Evolutionary conservation across 2,329 filamentous ascomycete genomes (phyloP), one percentile per base, ranked within the genome.

Genomic region (Penicillium sp.): DNA sequence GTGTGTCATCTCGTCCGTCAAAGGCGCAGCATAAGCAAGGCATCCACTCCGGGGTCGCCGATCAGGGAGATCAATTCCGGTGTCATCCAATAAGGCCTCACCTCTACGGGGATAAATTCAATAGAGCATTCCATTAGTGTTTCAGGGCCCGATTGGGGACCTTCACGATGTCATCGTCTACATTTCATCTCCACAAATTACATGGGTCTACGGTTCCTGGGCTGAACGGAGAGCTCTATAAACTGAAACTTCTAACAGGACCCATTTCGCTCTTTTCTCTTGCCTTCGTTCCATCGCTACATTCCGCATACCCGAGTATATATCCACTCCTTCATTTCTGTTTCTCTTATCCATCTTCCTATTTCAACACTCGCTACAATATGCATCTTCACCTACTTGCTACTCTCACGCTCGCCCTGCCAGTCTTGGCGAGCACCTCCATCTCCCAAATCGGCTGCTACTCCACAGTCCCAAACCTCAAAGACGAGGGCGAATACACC

Each of bases 401-500:
- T 32, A 44, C 46, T 15, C 44, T 60, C 31, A 50, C 58, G 24
- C 44, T 59, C 28, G 40, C 44, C 15, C 24, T 51, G 40, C 49
- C 49, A 2, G 39, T 28, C 12, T n/a, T 51, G 32, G 44, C 24
- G 15, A 42, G 33, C 8, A 23, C 43, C 12, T 40, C 27, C 15
- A 5, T 20, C 13, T 25, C 35, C n/a, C 27, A 41, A 8, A 33
- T 59, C 24, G 59, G 59, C 42, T 61, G 59, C 45, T 61, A 51
- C 39, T 58, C 58, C 41, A 27, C 45, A 1, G 35, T 55, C 23
- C 42, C 45, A 2, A 42, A 43, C 8, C 33, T 60, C 13, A 53
- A 53, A 23, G 45, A 42, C 20, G 32, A 47, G 40, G 40, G 37
- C 15, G 29, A 43, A 13, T 53, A 37, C 33, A 39, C 25, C 12